Evolutionary conservation across 345 rosid species (phyloP).

Genomic region (Moringa oleifera): DNA sequence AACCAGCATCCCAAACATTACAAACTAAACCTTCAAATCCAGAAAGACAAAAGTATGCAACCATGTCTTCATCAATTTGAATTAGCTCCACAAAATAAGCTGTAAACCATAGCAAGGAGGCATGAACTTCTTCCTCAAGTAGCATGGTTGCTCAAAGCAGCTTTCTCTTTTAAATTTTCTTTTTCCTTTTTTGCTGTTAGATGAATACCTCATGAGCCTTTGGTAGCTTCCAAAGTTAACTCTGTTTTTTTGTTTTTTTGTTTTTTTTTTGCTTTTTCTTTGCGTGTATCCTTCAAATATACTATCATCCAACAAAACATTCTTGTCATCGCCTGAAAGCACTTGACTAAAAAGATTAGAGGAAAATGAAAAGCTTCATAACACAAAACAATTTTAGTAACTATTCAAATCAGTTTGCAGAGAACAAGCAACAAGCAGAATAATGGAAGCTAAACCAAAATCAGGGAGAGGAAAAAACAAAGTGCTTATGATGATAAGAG

Average conservation of each 20-base stretch:
- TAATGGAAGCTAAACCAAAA: slow-evolving; percentile 1
- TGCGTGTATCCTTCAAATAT: neutral
- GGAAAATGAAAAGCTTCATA: neutral
- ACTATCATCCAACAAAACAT: neutral
- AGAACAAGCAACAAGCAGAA: neutral
- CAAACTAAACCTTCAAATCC: neutral
- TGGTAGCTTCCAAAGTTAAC: neutral
- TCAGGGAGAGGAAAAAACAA: neutral
- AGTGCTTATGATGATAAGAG: neutral
- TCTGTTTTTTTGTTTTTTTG: too few relatives aligned
- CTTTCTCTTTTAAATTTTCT: neutral
- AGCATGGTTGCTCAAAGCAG: neutral
- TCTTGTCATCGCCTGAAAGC: neutral
- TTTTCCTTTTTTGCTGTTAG: too few relatives aligned
- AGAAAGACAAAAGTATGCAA: neutral
- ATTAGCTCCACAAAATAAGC: neutral
- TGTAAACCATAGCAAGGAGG: neutral
- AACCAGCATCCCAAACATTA: neutral
- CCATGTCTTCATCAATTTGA: neutral
- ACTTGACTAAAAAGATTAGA: neutral
- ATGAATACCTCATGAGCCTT: neutral
- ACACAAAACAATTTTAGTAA: slow-evolving; percentile 4
- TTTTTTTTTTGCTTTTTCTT: too few relatives aligned
- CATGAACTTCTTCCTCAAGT: neutral
- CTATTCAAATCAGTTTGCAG: neutral